Evolutionary conservation across 2,329 filamentous ascomycete species (phyloP), one percentile per base, ranked within the genome.

Genomic region (Calonectria pseudoreteaudii): DNA sequence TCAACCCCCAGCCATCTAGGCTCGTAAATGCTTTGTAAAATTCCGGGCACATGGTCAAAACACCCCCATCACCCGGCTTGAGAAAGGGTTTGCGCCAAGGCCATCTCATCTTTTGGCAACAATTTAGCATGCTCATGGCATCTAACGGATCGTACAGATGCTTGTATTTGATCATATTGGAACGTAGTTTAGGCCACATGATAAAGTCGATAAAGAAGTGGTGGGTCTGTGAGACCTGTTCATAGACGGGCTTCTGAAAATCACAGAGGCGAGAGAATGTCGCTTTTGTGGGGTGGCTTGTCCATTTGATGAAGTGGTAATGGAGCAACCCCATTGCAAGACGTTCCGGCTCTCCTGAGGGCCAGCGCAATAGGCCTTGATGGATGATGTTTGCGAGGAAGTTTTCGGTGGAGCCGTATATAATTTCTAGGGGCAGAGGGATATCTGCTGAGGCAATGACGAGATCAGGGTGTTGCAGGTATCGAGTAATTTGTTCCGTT

Each of bases 141-240:
- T 62, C 56, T 18, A 38, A 11, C 2, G 56, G 34, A 41, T 62
- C 26, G 14, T 62, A 62, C 20, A 62, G 23, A 23, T 62, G 56
- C n/a, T 62, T 62, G 34, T 62, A 62, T 20, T 62, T 62, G 26
- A 62, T 62, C 56, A 62, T 62, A 7, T 62, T 62, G 23, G 56
- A 14, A 5, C 56, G 56, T 14, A 62, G 36, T 62, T 28, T 11
- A 10, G 56, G 56, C 56, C 56, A 62, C n/a, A 38, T 23, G 11
- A 62, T 62, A 8, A 62, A 62, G 16, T 62, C 56, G 16, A 62
- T 62, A 41, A 62, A 62, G 16, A 41, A 62, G 56, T 62, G 56
- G 18, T 62, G 56, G 8, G 56, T 2, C 13, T 62, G 56, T 28
- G 56, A 28, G 0, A 41, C 3, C 8, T 62, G 34, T 23, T 62